These are phyloP conservation scores for Tuber indicum DNA, from an alignment of 495 filamentous ascomycete species.

Conservation along the genomic window DNA sequence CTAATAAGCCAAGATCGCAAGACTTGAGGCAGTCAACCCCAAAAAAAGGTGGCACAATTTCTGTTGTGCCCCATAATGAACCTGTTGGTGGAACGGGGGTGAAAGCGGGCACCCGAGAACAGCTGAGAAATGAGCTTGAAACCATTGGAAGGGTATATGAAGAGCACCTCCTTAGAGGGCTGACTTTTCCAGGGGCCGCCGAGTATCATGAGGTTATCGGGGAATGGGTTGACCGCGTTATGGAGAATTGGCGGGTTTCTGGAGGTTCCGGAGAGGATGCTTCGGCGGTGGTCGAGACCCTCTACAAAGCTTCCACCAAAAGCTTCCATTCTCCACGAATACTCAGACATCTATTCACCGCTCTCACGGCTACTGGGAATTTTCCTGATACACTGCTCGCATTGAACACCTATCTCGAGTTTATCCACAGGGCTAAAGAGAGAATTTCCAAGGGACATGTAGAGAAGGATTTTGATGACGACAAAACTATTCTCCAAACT, in stretches of 20 bases:
- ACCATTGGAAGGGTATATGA: slow-evolving; percentile 36
- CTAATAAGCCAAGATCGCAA: slow-evolving; percentile 26
- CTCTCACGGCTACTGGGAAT: slow-evolving; percentile 78
- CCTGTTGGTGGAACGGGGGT: slow-evolving; percentile 22
- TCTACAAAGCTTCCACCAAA: slow-evolving; percentile 82
- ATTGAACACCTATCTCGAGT: slow-evolving; percentile 82
- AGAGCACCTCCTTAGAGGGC: slow-evolving; percentile 32
- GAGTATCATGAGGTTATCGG: slow-evolving; percentile 70
- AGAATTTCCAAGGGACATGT: slow-evolving; percentile 68
- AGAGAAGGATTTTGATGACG: slow-evolving; percentile 69
- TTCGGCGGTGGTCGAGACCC: slow-evolving; percentile 50
- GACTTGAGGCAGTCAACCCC: slow-evolving; percentile 6
- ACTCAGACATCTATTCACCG: slow-evolving; percentile 77
- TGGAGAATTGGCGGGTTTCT: slow-evolving; percentile 79
- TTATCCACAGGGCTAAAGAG: slow-evolving; percentile 74
- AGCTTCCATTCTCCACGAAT: slow-evolving; percentile 90
- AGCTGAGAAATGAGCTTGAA: slow-evolving; percentile 33
- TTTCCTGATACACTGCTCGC: slow-evolving; percentile 83
- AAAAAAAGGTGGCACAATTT: slow-evolving; percentile 19
- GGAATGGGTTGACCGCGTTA: slow-evolving; percentile 69
- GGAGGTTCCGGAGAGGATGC: slow-evolving; percentile 68
- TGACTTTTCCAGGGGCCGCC: slow-evolving; percentile 75
- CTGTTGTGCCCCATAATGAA: slow-evolving; percentile 20
- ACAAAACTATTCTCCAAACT: slow-evolving; percentile 67
- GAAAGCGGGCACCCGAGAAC: slow-evolving; percentile 37